Base-by-base conservation (phyloP, 495 filamentous ascomycete species). In the Lindgomyces ingoldianus region DNA sequence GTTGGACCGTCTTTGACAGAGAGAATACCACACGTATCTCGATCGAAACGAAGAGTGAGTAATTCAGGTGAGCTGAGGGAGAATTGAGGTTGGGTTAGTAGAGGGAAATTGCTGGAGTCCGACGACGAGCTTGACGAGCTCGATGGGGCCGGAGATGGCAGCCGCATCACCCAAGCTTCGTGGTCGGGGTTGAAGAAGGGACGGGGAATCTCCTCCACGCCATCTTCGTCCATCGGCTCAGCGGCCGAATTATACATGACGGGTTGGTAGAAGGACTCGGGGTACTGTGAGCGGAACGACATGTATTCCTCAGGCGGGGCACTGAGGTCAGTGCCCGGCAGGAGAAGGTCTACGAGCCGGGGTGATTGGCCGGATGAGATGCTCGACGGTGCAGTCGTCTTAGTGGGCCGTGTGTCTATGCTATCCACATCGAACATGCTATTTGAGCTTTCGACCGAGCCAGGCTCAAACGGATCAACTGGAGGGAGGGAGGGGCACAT, bases 21-120 rank as follows among this genome's bases (percentile, higher is more conserved):
- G 29, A 93, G 78, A 53, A 93, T 90, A 8, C 88, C 87, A 67
- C 89, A 91, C 0, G 89, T 93, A 25, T 87, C 75, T 46, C 81
- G 79, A 69, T 91, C 86, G 69, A 89, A 92, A 27, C 87, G 81
- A 26, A 85, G 61, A 9, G 87, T 81, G 18, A 91, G 74, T 81
- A 87, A 85, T 61, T 91, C 89, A 14, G 83, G 80, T 49, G 81
- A 85, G 27, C 76, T 79, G 51, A 77, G 59, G 59, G 75, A 62
- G 57, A 83, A 75, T 33, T 71, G 73, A 9, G 83, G 86, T n/a
- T 71, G 62, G n/a, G 26, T 47, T 10, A 62, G 49, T 12, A 57
- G 14, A 14, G 45, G 42, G 18, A 68, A 54, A 39, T 22, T 45
- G n/a, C 39, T n/a, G 4, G 63, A 63, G n/a, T 70, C 68, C 10